Conservation (phyloP, 1,284 basidiomycete genomes). For the Chalciporus piperatoides region DNA sequence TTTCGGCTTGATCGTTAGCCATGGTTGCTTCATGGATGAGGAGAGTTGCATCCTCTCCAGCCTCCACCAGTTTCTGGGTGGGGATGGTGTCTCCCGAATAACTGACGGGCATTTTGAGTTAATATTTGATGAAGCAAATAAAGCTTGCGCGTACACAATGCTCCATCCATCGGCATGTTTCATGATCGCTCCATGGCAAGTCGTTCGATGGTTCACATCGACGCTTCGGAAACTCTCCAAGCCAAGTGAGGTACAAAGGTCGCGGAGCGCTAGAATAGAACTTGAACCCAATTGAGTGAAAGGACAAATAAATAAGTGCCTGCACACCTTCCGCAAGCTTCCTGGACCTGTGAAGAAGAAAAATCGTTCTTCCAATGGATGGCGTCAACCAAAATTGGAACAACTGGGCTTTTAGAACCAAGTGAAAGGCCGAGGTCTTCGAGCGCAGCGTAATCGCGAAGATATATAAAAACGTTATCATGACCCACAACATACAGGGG, state of each 20-base stretch:
- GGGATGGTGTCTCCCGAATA: slow-evolving; percentile 91
- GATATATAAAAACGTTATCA: slow-evolving; percentile 53
- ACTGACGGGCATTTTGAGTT: slow-evolving; percentile 33
- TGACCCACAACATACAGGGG: slow-evolving; percentile 73
- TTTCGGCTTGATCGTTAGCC: slow-evolving; percentile 69
- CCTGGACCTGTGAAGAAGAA: slow-evolving; percentile 11
- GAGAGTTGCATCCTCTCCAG: slow-evolving; percentile 70
- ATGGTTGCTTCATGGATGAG: slow-evolving; percentile 95
- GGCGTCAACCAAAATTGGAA: slow-evolving; percentile 52
- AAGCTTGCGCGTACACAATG: slow-evolving; percentile 55
- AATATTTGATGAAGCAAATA: slow-evolving; percentile 10
- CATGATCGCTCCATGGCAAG: slow-evolving; percentile 70
- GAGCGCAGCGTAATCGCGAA: slow-evolving; percentile 62
- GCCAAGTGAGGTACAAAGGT: slow-evolving; percentile 51
- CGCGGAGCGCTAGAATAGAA: slow-evolving; percentile 29
- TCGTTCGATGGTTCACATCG: slow-evolving; percentile 69
- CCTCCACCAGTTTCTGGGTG: slow-evolving; percentile 60
- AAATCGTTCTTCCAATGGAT: slow-evolving; percentile 45
- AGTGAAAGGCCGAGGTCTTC: slow-evolving; percentile 64
- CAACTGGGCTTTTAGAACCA: slow-evolving; percentile 46
- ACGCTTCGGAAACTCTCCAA: slow-evolving; percentile 59
- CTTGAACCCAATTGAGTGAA: slow-evolving; percentile 14
- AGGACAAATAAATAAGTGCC: not conserved
- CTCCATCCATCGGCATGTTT: slow-evolving; percentile 76
- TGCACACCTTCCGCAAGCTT: slow-evolving; percentile 10